Conservation (phyloP, 306 rosid genomes). For the Rosa lucieae region DNA sequence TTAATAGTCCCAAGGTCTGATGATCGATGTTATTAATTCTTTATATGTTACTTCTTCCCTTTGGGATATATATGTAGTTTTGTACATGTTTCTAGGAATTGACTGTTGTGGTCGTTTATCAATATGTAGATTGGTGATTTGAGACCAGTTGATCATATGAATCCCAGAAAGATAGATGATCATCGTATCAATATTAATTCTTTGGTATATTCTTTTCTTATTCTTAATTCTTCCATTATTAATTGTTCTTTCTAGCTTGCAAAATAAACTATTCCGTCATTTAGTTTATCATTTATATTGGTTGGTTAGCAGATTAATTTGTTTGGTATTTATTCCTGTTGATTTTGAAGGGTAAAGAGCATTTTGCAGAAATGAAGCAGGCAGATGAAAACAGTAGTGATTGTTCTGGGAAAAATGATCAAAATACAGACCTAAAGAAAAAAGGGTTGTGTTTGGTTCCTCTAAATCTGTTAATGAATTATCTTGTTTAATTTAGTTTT, state of each 20-base stretch:
- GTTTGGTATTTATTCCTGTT: neutral
- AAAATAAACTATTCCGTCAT: neutral
- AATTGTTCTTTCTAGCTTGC: neutral
- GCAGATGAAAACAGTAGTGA: conserved; percentile 21
- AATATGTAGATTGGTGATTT: conserved; percentile 53
- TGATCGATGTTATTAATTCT: neutral
- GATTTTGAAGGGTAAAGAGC: conserved; percentile 45
- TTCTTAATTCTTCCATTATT: neutral
- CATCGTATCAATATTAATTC: conserved; percentile 41
- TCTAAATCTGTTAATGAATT: conserved; percentile 64
- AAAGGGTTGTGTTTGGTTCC: conserved; percentile 84
- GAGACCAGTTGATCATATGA: conserved; percentile 34
- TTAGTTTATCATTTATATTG: neutral
- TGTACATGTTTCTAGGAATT: neutral
- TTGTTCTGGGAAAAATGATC: conserved; percentile 33
- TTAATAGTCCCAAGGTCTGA: conserved; percentile 86
- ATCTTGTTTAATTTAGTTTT: conserved; percentile 45
- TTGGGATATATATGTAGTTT: neutral
- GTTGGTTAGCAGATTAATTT: neutral
- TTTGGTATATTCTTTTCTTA: conserved; percentile 41
- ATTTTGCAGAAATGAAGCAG: conserved; percentile 38
- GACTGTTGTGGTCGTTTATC: neutral
- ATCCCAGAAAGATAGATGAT: conserved; percentile 46
- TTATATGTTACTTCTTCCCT: neutral
- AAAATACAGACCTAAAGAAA: conserved; percentile 52